These are phyloP conservation scores for Fusarium sp. DNA, from an alignment of 2,329 filamentous ascomycete species.

Conservation along the genomic window DNA sequence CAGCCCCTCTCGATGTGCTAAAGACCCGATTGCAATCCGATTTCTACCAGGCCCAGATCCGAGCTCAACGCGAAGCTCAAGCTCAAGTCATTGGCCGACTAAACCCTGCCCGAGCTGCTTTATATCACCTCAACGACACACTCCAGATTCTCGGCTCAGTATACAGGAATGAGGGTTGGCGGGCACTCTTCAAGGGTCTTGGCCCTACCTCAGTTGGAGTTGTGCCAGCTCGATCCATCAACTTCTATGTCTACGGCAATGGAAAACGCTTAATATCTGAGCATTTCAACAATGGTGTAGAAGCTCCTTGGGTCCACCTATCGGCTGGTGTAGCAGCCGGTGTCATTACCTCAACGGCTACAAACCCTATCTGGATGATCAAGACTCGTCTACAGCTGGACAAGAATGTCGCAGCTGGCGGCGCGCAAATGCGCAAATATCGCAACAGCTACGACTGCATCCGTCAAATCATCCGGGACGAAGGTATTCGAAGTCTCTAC, in stretches of 20 bases:
- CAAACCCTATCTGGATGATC: constrained; percentile 96
- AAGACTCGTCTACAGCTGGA: constrained; percentile 94
- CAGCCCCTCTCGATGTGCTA: constrained; percentile 90
- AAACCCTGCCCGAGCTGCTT: constrained; percentile 71
- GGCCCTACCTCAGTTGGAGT: constrained; percentile 91
- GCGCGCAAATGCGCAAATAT: constrained; percentile 72
- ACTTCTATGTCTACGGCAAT: constrained; percentile 94
- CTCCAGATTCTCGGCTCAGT: constrained; percentile 86
- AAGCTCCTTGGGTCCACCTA: constrained; percentile 81
- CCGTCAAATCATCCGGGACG: constrained; percentile 80
- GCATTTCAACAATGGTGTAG: constrained; percentile 74
- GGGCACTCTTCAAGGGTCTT: constrained; percentile 91
- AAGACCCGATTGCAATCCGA: constrained; percentile 95
- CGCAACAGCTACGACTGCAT: constrained; percentile 90
- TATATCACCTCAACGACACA: constrained; percentile 85
- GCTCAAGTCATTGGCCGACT: constrained; percentile 59
- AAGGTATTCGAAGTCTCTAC: constrained; percentile 86
- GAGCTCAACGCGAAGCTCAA: constrained; percentile 70
- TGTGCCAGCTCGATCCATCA: constrained; percentile 88
- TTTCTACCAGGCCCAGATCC: constrained; percentile 88
- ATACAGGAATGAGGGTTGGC: constrained; percentile 81
- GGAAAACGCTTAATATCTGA: constrained; percentile 84
- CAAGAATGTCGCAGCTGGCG: constrained; percentile 77
- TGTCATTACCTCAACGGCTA: constrained; percentile 87
- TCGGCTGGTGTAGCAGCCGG: constrained; percentile 80